Conservation (phyloP, 1,139 yeast species). For the Pichia sp. region DNA sequence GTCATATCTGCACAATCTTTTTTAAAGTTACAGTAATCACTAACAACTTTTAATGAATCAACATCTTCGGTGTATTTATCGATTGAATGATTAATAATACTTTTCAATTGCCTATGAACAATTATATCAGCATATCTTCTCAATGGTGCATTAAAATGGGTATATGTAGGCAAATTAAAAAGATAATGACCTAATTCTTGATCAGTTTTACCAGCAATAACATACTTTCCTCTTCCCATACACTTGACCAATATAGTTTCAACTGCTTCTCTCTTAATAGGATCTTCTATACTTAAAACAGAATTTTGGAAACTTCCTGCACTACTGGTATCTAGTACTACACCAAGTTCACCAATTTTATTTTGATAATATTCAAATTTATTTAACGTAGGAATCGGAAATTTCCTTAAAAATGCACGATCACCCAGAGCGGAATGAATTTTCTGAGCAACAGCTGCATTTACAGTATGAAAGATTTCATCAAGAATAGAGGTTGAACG, state of each 20-base stretch:
- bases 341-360: conserved; percentile 60
- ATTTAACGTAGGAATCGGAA: conserved; percentile 74
- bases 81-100: conserved; percentile 41
- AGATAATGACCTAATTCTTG: conserved; percentile 78
- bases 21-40: conserved; percentile 91
- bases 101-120: conserved; percentile 85
- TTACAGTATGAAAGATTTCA: conserved; percentile 77
- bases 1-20: conserved; percentile 91
- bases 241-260: conserved; percentile 79
- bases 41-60: conserved; percentile 69
- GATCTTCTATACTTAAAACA: conserved; percentile 57
- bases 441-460: conserved; percentile 79
- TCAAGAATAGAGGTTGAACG: conserved; percentile 55
- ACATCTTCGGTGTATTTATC: conserved; percentile 45
- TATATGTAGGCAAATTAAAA: conserved; percentile 75
- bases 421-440: conserved; percentile 74
- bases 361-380: conserved; percentile 76
- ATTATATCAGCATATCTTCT: conserved; percentile 88
- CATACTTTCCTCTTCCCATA: conserved; percentile 79
- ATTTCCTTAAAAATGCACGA: conserved; percentile 78
- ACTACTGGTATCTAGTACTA: conserved; percentile 66
- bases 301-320: conserved; percentile 71
- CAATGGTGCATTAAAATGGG: conserved; percentile 91
- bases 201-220: conserved; percentile 82
- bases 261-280: conserved; percentile 61